Conservation (phyloP, 2,329 filamentous ascomycete species). For the Ciborinia camelliae region DNA sequence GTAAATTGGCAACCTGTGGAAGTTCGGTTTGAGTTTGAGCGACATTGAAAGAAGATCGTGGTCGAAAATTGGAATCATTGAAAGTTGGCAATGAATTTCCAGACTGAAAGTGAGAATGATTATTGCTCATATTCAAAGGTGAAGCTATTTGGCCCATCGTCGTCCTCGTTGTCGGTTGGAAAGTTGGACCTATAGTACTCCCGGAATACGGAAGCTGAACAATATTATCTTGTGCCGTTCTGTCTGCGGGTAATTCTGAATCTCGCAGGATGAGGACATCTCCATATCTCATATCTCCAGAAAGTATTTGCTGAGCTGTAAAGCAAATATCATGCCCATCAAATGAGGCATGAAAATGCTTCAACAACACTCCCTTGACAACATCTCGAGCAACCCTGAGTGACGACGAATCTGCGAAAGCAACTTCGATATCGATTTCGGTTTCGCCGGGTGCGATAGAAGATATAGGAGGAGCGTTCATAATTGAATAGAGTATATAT, state of each 20-base stretch:
- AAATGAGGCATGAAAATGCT: neutral
- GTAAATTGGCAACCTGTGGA: slow-evolving; percentile 5
- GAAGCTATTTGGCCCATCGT: neutral
- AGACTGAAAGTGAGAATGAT: neutral
- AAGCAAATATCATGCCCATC: slow-evolving; percentile 8
- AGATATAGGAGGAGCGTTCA: slow-evolving; percentile 4
- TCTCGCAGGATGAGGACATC: slow-evolving; percentile 6
- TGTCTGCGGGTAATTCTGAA: neutral
- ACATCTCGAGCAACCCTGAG: slow-evolving; percentile 14
- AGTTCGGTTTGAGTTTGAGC: slow-evolving; percentile 6
- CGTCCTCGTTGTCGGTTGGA: neutral
- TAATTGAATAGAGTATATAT: neutral
- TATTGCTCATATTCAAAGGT: slow-evolving; percentile 10
- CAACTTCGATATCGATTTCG: slow-evolving; percentile 19
- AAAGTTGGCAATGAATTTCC: neutral
- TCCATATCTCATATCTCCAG: neutral
- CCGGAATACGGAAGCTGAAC: slow-evolving; percentile 15
- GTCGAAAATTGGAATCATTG: neutral
- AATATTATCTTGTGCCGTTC: slow-evolving; percentile 1
- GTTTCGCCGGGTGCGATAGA: slow-evolving; percentile 1
- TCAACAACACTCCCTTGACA: slow-evolving; percentile 8
- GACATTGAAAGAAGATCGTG: neutral
- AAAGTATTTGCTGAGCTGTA: neutral
- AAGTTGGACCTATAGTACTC: slow-evolving; percentile 1
- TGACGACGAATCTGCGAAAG: slow-evolving; percentile 16